Evolutionary conservation across 345 rosid genomes (phyloP), one percentile per base, ranked within the genome.

Genomic region (Cardamine occulta): DNA sequence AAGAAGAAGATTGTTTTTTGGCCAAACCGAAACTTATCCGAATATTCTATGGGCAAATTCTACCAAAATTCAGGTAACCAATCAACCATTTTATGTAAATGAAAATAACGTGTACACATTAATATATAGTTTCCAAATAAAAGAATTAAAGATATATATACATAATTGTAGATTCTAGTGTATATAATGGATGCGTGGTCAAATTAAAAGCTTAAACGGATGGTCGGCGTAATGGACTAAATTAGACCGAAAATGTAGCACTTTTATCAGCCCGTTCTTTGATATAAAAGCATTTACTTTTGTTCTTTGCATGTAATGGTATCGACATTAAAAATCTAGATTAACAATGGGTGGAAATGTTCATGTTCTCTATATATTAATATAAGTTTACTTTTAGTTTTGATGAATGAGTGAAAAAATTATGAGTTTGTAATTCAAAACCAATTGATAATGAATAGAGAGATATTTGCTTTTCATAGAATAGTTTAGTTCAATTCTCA

Each of bases 21-120:
- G 29, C 61, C 55, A 55, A 70, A 70, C 71, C 75, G 57, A 54
- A 44, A 69, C 58, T 69, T 62, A 62, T 61, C 74, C 70, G 80
- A 63, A 69, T 76, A 63, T 76, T 63, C 71, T 57, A 12, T 23
- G 9, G 37, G 39, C 15, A 42, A 40, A 10, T 31, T 21, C 55
- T 61, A 62, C 70, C 53, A 37, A 26, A 70, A 44, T 9, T 47
- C 34, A 54, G 15, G 21, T 70, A 32, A 77, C 80, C 75, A 55
- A 63, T 69, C 60, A 66, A 49, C 61, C 31, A 58, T 24, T 70
- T 60, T 69, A 39, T 69, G 23, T 61, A 49, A 44, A 47, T 75
- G 47, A 26, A 75, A 11, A 66, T 57, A 45, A 57, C 59, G 66
- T 56, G 31, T 34, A 0, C 37, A 11, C 75, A 44, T 29, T 18